Base-by-base conservation (phyloP, 164 flowering plant species). In the Paratinospora sagittata region DNA sequence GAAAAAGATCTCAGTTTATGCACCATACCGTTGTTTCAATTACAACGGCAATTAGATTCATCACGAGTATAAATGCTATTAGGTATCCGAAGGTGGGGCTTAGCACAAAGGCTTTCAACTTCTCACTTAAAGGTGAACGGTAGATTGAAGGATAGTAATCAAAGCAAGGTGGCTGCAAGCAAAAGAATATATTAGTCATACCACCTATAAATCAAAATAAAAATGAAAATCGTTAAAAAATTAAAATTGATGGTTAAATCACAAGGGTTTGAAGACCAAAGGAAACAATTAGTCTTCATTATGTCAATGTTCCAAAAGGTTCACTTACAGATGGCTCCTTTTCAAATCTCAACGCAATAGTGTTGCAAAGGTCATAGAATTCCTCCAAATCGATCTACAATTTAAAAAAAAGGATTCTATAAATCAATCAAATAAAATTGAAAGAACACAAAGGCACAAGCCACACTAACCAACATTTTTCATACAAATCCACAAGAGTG, bases 1-100 rank as follows among this genome's bases (percentile, higher is more conserved):
- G 9, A 27, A 68, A 34, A 55, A 36, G 41, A 24, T 24, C 27
- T 17, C n/a, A 16, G 19, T 41, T 47, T n/a, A 3, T 12, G 13
- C 26, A 14, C 13, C 85, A 69, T 88, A 95, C 98, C 93, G 93
- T 90, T 71, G 99, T 90, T 83, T 95, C 99, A 77, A 88, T 79
- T 66, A 91, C 76, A 45, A 95, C 99, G 61, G 98, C 85, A 72
- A 82, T 78, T 26, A 95, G 79, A 78, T 95, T 95, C 76, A 95
- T 67, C 64, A 91, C 12, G 34, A 95, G 92, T 69, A 95, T 66
- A 78, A 79, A 81, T 65, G 83, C 88, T 72, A 92, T 64, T 6
- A 85, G 63, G 77, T 95, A 87, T 72, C 86, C 97, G 81, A 95
- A 95, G 69, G 61, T 85, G 61, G 89, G 77, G 72, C 95, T 79